Evolutionary conservation across 2,329 filamentous ascomycete species (phyloP).

Genomic region (Penicillium sp.): DNA sequence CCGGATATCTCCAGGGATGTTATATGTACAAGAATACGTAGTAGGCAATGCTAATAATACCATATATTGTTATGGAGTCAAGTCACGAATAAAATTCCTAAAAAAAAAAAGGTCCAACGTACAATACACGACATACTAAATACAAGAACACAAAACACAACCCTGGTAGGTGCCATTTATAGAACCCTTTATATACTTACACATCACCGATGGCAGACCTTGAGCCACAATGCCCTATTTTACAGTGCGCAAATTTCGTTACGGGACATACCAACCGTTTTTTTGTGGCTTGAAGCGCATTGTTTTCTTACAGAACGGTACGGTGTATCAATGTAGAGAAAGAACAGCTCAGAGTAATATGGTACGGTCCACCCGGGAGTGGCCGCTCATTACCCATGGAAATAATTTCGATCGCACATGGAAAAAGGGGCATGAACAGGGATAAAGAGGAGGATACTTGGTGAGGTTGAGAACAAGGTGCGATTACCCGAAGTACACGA

Average conservation of each 20-base stretch:
- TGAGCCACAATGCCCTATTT: background rate
- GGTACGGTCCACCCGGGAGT: conserved; percentile 14
- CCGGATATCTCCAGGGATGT: background rate
- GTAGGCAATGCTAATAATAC: background rate
- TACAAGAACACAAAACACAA: background rate
- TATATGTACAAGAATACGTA: background rate
- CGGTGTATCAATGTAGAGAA: background rate
- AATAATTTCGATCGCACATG: background rate
- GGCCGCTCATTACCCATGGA: conserved; percentile 11
- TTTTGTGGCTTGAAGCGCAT: background rate
- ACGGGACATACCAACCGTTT: background rate
- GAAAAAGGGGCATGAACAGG: background rate
- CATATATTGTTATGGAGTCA: background rate
- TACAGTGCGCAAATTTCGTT: background rate
- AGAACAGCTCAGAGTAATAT: background rate
- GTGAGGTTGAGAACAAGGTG: background rate
- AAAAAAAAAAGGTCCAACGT: no score
- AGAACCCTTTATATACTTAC: background rate
- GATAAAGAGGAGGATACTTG: background rate
- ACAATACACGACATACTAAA: background rate
- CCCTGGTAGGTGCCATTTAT: background rate
- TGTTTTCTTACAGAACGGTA: background rate
- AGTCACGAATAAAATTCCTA: background rate
- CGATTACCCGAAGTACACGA: background rate
- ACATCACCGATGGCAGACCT: background rate